These are phyloP conservation scores for Cyclotella baltica DNA, from an alignment of 108 stramenopile genomes.

Conservation along the genomic window DNA sequence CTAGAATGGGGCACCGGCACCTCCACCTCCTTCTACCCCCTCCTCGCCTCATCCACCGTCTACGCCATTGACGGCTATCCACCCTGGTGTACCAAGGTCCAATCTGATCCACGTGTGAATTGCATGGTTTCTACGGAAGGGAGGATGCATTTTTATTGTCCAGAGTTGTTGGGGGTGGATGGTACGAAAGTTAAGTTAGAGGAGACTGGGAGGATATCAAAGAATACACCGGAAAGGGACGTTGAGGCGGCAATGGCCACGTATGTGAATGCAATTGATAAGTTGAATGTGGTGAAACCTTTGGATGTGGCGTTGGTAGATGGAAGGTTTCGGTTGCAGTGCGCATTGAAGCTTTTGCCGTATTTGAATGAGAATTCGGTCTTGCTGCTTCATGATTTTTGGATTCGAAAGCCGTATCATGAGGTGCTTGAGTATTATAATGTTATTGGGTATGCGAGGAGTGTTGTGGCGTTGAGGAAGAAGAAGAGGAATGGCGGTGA, in stretches of 20 bases:
- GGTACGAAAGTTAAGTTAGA: constrained; percentile 12
- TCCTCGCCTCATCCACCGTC: constrained; percentile 18
- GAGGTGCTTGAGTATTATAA: background rate
- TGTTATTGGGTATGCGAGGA: constrained; percentile 18
- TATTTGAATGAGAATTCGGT: constrained; percentile 7
- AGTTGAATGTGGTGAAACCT: background rate
- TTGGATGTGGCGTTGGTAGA: constrained; percentile 31
- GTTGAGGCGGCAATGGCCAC: constrained; percentile 24
- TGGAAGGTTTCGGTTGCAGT: constrained; percentile 31
- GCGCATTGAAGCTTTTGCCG: constrained; percentile 33
- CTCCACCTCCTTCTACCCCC: constrained; percentile 37
- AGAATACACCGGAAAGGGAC: constrained; percentile 6
- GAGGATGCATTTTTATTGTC: constrained; percentile 20
- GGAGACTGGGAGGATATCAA: constrained; percentile 17
- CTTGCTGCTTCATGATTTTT: constrained; percentile 36
- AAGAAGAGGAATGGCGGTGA: background rate
- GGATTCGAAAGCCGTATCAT: constrained; percentile 28
- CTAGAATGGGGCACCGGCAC: constrained; percentile 37
- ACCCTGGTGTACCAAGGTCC: constrained; percentile 28
- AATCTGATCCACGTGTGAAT: constrained; percentile 16
- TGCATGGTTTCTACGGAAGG: constrained; percentile 18
- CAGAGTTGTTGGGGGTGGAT: constrained; percentile 19
- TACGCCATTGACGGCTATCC: constrained; percentile 40
- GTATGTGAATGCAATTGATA: constrained; percentile 36
- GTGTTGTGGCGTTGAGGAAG: background rate